Evolutionary conservation across 2,329 filamentous ascomycete species (phyloP).

Genomic region (Corniculantispora saksenae): DNA sequence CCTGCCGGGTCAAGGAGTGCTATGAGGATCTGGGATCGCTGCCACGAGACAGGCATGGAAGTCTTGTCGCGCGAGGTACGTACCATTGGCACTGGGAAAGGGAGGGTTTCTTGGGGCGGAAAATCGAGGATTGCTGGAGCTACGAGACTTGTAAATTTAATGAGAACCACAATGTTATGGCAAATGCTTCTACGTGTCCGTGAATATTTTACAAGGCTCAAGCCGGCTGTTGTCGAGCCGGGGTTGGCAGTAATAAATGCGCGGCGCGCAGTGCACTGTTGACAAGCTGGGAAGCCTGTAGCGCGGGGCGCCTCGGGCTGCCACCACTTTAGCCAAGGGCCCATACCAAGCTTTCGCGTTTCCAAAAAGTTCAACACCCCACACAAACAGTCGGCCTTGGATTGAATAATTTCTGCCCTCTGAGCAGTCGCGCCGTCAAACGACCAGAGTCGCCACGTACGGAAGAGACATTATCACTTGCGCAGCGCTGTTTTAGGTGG

Average conservation of each 20-base stretch:
- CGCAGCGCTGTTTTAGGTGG: background rate
- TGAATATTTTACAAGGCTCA: background rate
- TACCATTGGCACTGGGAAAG: background rate
- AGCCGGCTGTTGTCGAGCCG: too few relatives aligned
- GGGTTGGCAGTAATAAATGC: background rate
- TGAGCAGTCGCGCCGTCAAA: constrained; percentile 6
- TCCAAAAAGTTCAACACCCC: constrained; percentile 17
- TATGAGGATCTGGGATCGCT: background rate
- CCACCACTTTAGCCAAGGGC: constrained; percentile 14
- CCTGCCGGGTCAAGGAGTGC: background rate
- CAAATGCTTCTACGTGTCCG: background rate
- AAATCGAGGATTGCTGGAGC: constrained; percentile 7
- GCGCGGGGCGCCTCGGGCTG: constrained; percentile 14
- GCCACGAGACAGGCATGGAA: background rate
- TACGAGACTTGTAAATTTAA: constrained; percentile 8
- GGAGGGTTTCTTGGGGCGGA: background rate
- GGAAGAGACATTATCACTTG: background rate
- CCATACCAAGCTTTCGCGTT: constrained; percentile 14
- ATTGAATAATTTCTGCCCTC: constrained; percentile 18
- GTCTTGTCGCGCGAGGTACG: background rate
- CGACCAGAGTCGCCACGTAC: background rate
- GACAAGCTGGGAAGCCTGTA: background rate
- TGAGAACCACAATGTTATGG: background rate
- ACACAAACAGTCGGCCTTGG: constrained; percentile 8
- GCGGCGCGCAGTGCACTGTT: background rate